Evolutionary conservation across 495 filamentous ascomycete species (phyloP).

Genomic region (Extremus antarcticus): DNA sequence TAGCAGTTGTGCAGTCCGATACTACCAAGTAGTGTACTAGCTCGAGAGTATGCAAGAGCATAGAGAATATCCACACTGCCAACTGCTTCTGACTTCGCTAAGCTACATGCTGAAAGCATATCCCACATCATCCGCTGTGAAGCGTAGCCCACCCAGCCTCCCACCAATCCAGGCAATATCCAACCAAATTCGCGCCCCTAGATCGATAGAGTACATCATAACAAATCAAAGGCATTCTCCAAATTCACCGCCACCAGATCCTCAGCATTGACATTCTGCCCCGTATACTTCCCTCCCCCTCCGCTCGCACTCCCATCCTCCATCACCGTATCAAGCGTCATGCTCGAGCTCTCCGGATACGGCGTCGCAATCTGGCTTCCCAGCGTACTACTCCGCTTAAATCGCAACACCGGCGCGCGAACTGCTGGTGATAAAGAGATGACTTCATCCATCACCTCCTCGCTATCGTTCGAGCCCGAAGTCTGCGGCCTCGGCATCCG

Average conservation of each 20-base stretch:
- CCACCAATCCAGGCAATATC: neutral
- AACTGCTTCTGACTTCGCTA: neutral
- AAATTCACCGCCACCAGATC: constrained; percentile 16
- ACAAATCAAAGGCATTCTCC: constrained; percentile 15
- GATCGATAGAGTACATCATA: neutral
- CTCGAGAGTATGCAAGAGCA: no score
- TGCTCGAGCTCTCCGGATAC: neutral
- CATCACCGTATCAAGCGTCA: constrained; percentile 9
- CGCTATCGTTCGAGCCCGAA: constrained; percentile 11
- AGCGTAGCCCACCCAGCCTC: neutral
- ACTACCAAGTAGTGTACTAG: neutral
- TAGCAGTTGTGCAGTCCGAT: no score
- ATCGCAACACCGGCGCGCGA: neutral
- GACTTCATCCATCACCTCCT: constrained; percentile 9
- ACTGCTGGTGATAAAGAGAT: constrained; percentile 14
- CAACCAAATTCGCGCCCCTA: neutral
- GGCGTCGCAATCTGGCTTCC: neutral
- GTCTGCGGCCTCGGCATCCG: neutral
- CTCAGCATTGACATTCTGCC: constrained; percentile 8
- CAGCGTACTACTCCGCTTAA: constrained; percentile 4
- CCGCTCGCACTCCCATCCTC: neutral
- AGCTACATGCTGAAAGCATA: no score
- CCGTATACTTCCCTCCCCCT: constrained; percentile 5
- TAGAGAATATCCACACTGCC: no score
- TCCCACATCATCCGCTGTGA: no score